Evolutionary conservation across 177 flowering plant genomes (phyloP).

Genomic region (Vitis hybrid): DNA sequence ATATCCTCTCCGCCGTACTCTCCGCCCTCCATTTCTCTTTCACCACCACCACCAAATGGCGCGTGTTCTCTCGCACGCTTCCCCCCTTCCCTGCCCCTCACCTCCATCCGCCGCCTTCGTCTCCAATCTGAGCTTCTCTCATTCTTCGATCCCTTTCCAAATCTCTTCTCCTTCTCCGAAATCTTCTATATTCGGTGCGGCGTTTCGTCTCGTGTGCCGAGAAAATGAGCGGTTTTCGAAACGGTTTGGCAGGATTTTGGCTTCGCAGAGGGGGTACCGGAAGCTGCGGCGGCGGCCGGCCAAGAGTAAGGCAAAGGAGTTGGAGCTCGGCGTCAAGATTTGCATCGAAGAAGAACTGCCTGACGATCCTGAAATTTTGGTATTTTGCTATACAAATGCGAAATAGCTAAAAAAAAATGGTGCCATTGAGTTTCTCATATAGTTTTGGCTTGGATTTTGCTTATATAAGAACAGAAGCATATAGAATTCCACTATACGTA

Average conservation of each 20-base stretch:
- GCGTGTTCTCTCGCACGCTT: background rate
- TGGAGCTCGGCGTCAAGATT: slow-evolving; percentile 78
- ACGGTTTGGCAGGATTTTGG: slow-evolving; percentile 22
- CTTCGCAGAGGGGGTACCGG: slow-evolving; percentile 54
- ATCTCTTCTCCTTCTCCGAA: slow-evolving; percentile 8
- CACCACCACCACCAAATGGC: background rate
- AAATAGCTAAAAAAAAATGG: too few relatives aligned
- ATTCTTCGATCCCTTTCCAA: slow-evolving; percentile 6
- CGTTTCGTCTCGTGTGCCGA: slow-evolving; percentile 19
- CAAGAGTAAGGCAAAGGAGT: slow-evolving; percentile 58
- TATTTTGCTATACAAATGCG: slow-evolving; percentile 9
- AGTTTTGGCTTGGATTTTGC: background rate
- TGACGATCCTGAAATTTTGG: slow-evolving; percentile 80
- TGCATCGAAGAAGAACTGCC: slow-evolving; percentile 83
- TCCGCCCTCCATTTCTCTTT: background rate
- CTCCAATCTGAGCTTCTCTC: background rate
- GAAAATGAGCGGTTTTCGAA: slow-evolving; percentile 18
- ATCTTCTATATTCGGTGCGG: slow-evolving; percentile 23
- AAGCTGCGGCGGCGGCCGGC: slow-evolving; percentile 38
- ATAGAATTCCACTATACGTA: too few relatives aligned
- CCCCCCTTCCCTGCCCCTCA: slow-evolving; percentile 8
- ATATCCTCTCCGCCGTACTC: slow-evolving; percentile 6
- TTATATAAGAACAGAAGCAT: background rate
- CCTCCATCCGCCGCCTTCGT: background rate
- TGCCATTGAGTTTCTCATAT: too few relatives aligned